Conservation (phyloP, 768 basidiomycete species). For the Podaxis rugospora region DNA sequence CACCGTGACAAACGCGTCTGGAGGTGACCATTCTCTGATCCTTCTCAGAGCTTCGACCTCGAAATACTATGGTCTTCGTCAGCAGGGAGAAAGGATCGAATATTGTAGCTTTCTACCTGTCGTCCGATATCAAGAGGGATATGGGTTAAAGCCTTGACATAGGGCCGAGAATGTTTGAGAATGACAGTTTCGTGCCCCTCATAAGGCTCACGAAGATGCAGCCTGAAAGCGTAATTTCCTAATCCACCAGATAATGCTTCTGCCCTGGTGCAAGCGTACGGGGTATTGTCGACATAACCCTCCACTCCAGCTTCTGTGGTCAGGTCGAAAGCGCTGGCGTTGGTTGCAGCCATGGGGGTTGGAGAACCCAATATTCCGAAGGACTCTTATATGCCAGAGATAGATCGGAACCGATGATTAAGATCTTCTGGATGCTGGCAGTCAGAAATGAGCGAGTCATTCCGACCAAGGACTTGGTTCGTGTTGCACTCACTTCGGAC, state of each 20-base stretch:
- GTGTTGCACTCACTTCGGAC: background rate
- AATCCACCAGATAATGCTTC: conserved; percentile 44
- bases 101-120: conserved; percentile 38
- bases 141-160: conserved; percentile 24
- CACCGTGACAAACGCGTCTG: conserved; percentile 37
- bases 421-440: background rate
- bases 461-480: background rate
- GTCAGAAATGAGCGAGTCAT: background rate
- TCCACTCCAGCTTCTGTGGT: conserved; percentile 29
- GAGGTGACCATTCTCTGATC: conserved; percentile 32
- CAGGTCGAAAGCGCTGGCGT: conserved; percentile 21
- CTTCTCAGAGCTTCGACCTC: conserved; percentile 46
- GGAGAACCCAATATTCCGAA: background rate
- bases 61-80: conserved; percentile 22
- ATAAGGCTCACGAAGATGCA: conserved; percentile 37
- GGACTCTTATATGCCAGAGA: background rate
- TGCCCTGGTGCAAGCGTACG: conserved; percentile 39
- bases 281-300: conserved; percentile 41
- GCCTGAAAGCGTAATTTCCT: conserved; percentile 55
- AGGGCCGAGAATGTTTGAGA: conserved; percentile 54
- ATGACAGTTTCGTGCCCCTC: conserved; percentile 44
- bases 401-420: background rate
- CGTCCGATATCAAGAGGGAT: conserved; percentile 33
- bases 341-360: background rate
- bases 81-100: background rate